phyloP scores from a whole-genome alignment of 805 yeast species.

The Brettanomyces naardenensis region DNA sequence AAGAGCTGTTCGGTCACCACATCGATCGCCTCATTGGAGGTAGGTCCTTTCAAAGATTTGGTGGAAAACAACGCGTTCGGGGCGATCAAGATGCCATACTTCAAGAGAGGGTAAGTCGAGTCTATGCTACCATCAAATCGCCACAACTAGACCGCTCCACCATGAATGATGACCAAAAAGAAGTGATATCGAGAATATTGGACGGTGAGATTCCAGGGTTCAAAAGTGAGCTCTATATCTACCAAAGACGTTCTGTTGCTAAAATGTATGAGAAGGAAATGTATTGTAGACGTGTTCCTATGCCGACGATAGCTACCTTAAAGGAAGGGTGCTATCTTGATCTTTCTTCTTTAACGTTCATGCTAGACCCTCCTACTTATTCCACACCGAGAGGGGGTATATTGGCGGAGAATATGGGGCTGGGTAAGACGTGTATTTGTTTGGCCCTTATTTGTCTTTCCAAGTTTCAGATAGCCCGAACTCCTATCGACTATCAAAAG shows the following conservation, averaged over 20 bases:
- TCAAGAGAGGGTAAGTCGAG: conserved; percentile 16
- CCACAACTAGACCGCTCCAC: conserved; percentile 18
- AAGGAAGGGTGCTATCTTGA: conserved; percentile 17
- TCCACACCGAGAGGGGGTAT: conserved; percentile 53
- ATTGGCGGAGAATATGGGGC: conserved; percentile 62
- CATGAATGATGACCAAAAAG: conserved; percentile 16
- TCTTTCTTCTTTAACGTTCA: conserved; percentile 23
- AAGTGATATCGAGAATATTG: conserved; percentile 16
- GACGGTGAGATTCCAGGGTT: conserved; percentile 36
- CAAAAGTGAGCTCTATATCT: conserved; percentile 42
- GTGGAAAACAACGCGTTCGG: too few relatives aligned
- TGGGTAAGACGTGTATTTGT: conserved; percentile 58
- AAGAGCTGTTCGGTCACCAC: conserved; percentile 21
- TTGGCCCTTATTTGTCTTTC: conserved; percentile 49
- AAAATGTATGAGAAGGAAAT: conserved; percentile 53
- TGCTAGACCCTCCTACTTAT: conserved; percentile 32
- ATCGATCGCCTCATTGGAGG: conserved; percentile 27
- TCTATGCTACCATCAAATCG: conserved; percentile 30
- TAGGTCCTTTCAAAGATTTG: conserved; percentile 7
- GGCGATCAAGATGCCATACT: background rate
- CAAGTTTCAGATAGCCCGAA: conserved; percentile 40
- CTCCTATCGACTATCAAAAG: conserved; percentile 24
- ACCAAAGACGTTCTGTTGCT: conserved; percentile 52
- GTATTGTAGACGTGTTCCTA: conserved; percentile 13
- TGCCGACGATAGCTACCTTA: conserved; percentile 16